Percentiles rank a stretch among this genome's conserved stretches.
phyloP scores from a whole-genome alignment of 768 basidiomycete genomes.

The Sistotremastrum suecicum region DNA sequence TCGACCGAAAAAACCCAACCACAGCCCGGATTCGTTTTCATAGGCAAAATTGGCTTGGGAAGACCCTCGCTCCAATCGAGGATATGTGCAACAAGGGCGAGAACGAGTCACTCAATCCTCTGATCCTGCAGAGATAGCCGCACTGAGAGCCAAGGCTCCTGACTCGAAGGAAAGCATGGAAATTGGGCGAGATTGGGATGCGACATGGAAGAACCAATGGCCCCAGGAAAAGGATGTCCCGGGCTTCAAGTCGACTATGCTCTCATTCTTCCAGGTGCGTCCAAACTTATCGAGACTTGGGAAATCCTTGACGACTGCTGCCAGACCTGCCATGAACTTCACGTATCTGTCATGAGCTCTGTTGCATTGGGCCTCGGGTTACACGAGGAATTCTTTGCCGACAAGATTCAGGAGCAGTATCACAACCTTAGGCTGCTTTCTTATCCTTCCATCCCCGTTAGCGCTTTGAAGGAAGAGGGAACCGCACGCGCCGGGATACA shows the following conservation, averaged over 20 bases:
- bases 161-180: constrained; percentile 83
- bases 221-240: constrained; percentile 49
- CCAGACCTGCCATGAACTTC: constrained; percentile 63
- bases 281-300: not conserved
- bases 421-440: constrained; percentile 73
- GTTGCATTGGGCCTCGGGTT: constrained; percentile 70
- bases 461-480: constrained; percentile 42
- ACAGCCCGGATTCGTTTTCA: not conserved
- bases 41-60: constrained; percentile 64
- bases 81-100: constrained; percentile 68
- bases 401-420: constrained; percentile 57
- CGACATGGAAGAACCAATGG: constrained; percentile 70
- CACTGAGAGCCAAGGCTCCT: constrained; percentile 58
- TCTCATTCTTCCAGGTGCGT: constrained; percentile 57
- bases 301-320: not conserved
- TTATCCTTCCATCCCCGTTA: constrained; percentile 62
- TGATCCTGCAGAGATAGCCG: constrained; percentile 58
- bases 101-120: constrained; percentile 70
- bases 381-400: constrained; percentile 61
- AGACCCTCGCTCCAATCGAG: constrained; percentile 74
- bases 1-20: too few species aligned
- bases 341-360: constrained; percentile 68
- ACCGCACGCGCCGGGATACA: constrained; percentile 77
- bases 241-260: constrained; percentile 56
- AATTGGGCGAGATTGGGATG: constrained; percentile 76